These are phyloP conservation scores for Gelatoporia subvermispora DNA, from an alignment of 768 basidiomycete species.

Conservation along the genomic window DNA sequence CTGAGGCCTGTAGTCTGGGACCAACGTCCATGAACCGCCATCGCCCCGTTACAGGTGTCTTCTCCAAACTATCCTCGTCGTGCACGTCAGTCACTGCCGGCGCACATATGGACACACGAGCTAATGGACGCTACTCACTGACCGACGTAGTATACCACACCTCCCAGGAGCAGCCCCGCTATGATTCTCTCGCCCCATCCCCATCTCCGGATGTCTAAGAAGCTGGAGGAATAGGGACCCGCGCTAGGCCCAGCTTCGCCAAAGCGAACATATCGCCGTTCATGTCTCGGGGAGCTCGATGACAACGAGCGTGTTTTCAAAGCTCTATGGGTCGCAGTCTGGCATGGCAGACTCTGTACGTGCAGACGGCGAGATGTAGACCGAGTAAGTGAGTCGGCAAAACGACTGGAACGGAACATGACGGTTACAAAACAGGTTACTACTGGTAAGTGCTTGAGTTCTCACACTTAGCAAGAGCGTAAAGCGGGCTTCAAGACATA, in stretches of 20 bases:
- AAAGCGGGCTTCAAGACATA: too few relatives aligned
- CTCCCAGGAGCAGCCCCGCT: conserved; percentile 10
- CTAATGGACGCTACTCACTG: conserved; percentile 24
- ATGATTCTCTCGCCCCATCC: conserved; percentile 9
- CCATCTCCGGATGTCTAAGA: conserved; percentile 14
- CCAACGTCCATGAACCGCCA: conserved; percentile 85
- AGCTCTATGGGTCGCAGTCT: too few relatives aligned
- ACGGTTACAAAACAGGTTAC: too few relatives aligned
- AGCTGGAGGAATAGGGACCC: not conserved
- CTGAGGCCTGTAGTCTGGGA: conserved; percentile 50
- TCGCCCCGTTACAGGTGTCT: conserved; percentile 81
- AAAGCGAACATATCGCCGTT: conserved; percentile 17
- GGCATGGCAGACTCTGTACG: too few relatives aligned
- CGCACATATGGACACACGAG: not conserved
- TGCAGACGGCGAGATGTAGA: too few relatives aligned
- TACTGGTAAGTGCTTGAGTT: too few relatives aligned
- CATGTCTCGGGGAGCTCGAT: not conserved
- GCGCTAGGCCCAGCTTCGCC: conserved; percentile 2
- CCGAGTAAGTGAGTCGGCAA: too few relatives aligned
- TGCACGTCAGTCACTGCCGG: too few relatives aligned
- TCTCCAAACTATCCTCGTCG: conserved; percentile 56
- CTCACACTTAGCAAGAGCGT: too few relatives aligned
- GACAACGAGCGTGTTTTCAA: too few relatives aligned
- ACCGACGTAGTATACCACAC: conserved; percentile 23
- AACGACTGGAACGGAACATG: too few relatives aligned